These are phyloP conservation scores for Hyphopichia pseudoburtonii DNA, from an alignment of 1,139 yeast species.

Conservation along the genomic window DNA sequence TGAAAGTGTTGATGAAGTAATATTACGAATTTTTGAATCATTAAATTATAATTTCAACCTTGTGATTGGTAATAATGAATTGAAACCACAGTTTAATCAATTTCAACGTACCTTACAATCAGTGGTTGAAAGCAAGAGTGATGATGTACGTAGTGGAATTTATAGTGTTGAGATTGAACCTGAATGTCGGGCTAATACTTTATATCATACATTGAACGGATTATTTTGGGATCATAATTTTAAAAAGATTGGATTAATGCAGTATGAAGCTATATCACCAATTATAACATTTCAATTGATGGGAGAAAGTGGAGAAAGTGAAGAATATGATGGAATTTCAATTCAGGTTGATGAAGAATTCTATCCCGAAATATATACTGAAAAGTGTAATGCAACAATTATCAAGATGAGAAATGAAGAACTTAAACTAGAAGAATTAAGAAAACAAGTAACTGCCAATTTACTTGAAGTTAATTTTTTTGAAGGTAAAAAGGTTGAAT, in stretches of 20 bases:
- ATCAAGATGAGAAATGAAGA: slow-evolving; percentile 19
- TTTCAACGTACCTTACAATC: slow-evolving; percentile 19
- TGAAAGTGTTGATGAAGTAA: slow-evolving; percentile 34
- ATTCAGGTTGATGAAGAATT: slow-evolving; percentile 24
- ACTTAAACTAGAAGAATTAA: slow-evolving; percentile 12
- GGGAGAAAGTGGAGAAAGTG: slow-evolving; percentile 27
- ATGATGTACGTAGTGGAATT: slow-evolving; percentile 26
- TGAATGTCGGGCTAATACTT: slow-evolving; percentile 26
- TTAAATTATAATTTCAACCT: slow-evolving; percentile 14
- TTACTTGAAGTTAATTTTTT: slow-evolving; percentile 33
- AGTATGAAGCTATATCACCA: slow-evolving; percentile 29
- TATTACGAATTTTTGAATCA: slow-evolving; percentile 23
- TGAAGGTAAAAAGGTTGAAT: slow-evolving; percentile 35
- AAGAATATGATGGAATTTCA: slow-evolving; percentile 3
- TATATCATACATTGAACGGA: slow-evolving; percentile 33
- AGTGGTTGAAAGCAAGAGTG: slow-evolving; percentile 25
- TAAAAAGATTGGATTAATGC: slow-evolving; percentile 28
- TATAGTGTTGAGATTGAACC: slow-evolving; percentile 34
- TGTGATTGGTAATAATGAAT: slow-evolving; percentile 10
- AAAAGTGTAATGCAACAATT: slow-evolving; percentile 18
- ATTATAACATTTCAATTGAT: slow-evolving; percentile 32
- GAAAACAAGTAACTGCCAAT: slow-evolving; percentile 19
- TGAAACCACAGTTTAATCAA: slow-evolving; percentile 3
- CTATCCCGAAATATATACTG: slow-evolving; percentile 33
- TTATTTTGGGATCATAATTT: slow-evolving; percentile 39